Evolutionary conservation across 1,284 basidiomycete species (phyloP), one percentile per base, ranked within the genome.

Genomic region (Malassezia brasiliensis): DNA sequence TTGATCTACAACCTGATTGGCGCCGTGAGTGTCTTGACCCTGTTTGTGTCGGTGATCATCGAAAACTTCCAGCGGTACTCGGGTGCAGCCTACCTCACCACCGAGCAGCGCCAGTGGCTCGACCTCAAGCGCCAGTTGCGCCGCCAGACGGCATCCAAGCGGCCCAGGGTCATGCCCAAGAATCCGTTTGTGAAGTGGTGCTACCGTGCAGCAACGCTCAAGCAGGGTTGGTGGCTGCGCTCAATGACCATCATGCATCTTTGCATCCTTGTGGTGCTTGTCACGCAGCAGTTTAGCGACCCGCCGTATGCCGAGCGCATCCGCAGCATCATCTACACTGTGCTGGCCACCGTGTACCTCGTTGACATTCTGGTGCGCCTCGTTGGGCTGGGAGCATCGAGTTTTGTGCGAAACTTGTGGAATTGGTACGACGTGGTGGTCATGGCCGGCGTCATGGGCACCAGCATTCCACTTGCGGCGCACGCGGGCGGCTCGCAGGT

Each of bases 91-190:
- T 74, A 60, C 56, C 62, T 69, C 44, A 96, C 90, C 0, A 82
- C 85, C 50, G 81, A 88, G n/a, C 93, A 96, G 73, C 79, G 86
- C 53, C 89, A 91, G 74, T 98, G 93, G 93, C 86, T 91, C 53
- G 90, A 96, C 75, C 76, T 98, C 19, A 83, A 88, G 64, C 89
- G 90, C 69, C 79, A 93, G 44, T 87, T 98, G 75, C 83, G 81
- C 53, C 84, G 89, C 22, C 90, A 96, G 69, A 80, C 83, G 32
- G 91, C 93, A 0, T 88, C 89, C 0, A 87, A 86, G 67, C 79
- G 87, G 39, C 89, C 90, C 0, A 81, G 82, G 57, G 75, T 62
- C 11, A 78, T 80, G 22, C 88, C 83, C 6, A 79, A 72, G 5
- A 82, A 76, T 70, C 65, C 54, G 51, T 63, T 90, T 22, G 79